These are phyloP conservation scores for Cladorrhinum sp. DNA, from an alignment of 2,329 filamentous ascomycete genomes.

Conservation along the genomic window DNA sequence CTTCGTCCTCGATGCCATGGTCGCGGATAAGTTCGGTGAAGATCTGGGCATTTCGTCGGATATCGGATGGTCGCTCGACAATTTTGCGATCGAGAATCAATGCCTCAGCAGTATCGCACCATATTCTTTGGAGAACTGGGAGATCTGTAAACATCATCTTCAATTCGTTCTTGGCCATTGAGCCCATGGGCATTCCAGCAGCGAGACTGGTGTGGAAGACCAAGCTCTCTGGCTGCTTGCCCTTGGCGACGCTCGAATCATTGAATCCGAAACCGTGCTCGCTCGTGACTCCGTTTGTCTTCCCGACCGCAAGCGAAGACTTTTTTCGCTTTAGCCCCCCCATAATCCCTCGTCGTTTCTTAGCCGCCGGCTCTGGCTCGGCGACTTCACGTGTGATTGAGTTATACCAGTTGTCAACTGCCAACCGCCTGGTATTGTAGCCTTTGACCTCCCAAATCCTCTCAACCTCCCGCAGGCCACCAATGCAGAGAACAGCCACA, in stretches of 20 bases:
- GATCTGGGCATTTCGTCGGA: conserved; percentile 61
- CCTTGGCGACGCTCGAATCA: conserved; percentile 24
- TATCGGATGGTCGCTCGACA: conserved; percentile 56
- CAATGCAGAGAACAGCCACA: conserved; percentile 57
- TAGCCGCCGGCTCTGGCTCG: conserved; percentile 42
- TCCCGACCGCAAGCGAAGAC: conserved; percentile 40
- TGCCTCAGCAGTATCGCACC: conserved; percentile 61
- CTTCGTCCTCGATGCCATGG: conserved; percentile 55
- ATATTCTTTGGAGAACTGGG: conserved; percentile 57
- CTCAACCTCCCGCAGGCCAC: conserved; percentile 61
- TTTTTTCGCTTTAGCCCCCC: conserved; percentile 58
- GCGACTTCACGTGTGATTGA: conserved; percentile 45
- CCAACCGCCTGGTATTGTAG: conserved; percentile 57
- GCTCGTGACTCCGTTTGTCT: conserved; percentile 24
- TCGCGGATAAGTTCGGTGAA: conserved; percentile 63
- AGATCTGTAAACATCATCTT: conserved; percentile 52
- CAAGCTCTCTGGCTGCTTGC: conserved; percentile 38
- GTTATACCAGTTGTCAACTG: conserved; percentile 60
- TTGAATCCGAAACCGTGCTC: conserved; percentile 15
- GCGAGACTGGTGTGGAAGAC: conserved; percentile 59
- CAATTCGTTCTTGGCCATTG: conserved; percentile 49
- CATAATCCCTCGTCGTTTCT: conserved; percentile 48
- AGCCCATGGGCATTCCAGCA: conserved; percentile 60
- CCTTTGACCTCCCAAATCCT: conserved; percentile 65
- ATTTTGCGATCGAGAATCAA: conserved; percentile 58